Conservation (phyloP, 148 eudicot genomes). For the Persicaria maculosa region DNA sequence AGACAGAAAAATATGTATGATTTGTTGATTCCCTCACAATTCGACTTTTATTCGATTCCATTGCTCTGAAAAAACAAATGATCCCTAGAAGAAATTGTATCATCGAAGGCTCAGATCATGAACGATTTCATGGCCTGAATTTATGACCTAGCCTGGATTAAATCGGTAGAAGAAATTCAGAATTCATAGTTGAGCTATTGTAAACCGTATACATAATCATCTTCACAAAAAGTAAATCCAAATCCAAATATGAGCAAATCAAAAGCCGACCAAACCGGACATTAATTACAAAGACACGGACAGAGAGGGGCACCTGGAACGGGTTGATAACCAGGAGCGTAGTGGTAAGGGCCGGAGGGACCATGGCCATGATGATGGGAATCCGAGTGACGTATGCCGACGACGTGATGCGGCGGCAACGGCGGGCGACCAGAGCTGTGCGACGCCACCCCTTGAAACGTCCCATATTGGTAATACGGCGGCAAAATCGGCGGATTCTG, state of each 20-base stretch:
- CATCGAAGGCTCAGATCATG: neutral
- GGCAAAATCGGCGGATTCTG: slow-evolving; percentile 20
- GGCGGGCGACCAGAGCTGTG: slow-evolving; percentile 27
- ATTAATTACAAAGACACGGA: neutral
- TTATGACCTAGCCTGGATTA: neutral
- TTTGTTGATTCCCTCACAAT: too few relatives aligned
- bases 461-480: slow-evolving; percentile 46
- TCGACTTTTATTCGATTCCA: neutral
- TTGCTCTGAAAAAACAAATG: neutral
- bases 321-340: slow-evolving; percentile 55
- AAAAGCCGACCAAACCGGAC: neutral
- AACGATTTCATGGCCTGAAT: neutral
- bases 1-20: too few relatives aligned
- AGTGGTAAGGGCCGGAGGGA: slow-evolving; percentile 25
- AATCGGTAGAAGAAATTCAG: neutral
- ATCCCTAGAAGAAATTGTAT: neutral
- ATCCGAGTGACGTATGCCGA: slow-evolving; percentile 60
- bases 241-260: neutral
- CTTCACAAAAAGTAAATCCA: neutral
- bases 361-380: slow-evolving; percentile 28
- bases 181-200: neutral
- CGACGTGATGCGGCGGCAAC: slow-evolving; percentile 38
- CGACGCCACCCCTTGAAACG: slow-evolving; percentile 74
- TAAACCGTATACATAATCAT: neutral
- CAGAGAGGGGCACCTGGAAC: slow-evolving; percentile 35